Percentiles rank a stretch among this genome's conserved stretches.
Conservation (phyloP, 805 yeast genomes). For the Komagataella phaffii region DNA sequence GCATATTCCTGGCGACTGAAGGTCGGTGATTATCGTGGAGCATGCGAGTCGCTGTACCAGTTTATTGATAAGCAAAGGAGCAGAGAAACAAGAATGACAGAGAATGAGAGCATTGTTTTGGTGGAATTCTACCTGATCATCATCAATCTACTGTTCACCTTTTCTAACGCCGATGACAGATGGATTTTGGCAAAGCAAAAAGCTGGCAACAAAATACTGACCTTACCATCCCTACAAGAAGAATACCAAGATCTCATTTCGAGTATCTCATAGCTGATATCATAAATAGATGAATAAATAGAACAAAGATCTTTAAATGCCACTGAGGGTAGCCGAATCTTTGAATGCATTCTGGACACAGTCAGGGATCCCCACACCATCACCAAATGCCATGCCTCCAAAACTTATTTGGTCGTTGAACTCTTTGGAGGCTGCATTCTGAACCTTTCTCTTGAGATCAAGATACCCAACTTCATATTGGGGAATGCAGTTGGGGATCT, state of each 20-base stretch:
- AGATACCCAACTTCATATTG: constrained; percentile 65
- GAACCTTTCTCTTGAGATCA: constrained; percentile 22
- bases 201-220: constrained; percentile 3
- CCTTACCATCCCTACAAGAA: constrained; percentile 6
- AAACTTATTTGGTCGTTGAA: constrained; percentile 32
- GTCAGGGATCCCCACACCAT: constrained; percentile 85
- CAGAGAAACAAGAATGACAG: constrained; percentile 1
- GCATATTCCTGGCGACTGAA: constrained; percentile 36
- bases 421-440: constrained; percentile 16
- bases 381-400: constrained; percentile 74
- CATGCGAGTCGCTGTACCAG: constrained; percentile 27
- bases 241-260: constrained; percentile 4
- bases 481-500: constrained; percentile 57
- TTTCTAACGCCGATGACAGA: constrained; percentile 21
- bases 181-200: constrained; percentile 21
- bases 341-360: constrained; percentile 53
- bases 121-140: constrained; percentile 23
- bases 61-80: constrained; percentile 16
- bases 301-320: neutral
- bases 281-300: neutral
- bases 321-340: constrained; percentile 29
- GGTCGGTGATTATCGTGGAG: constrained; percentile 37
- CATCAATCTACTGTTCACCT: constrained; percentile 23
- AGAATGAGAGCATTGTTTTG: constrained; percentile 9
- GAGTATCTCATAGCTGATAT: neutral